A percentile compares a stretch with the other conserved stretches of the same genome.
Conservation (phyloP, 768 basidiomycete species). For the Collybia sp. region DNA sequence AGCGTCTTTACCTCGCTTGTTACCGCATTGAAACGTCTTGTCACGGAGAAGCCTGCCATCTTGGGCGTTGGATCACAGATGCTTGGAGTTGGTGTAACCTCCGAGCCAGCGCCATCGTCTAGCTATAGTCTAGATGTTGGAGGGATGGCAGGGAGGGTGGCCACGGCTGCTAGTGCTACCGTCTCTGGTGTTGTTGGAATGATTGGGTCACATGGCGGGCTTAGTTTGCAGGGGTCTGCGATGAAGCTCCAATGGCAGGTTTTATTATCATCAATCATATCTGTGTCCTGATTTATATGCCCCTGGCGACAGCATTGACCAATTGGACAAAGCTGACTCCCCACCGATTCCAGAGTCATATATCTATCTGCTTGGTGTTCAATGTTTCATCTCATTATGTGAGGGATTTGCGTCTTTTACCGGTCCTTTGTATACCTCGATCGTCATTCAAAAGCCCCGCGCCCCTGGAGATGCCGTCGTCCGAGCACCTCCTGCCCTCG, state of each 20-base stretch:
- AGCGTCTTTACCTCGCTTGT: constrained; percentile 77
- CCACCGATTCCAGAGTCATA: constrained; percentile 93
- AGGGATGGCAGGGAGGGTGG: constrained; percentile 78
- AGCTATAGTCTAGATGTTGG: constrained; percentile 59
- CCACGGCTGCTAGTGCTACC: constrained; percentile 77
- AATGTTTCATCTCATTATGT: constrained; percentile 81
- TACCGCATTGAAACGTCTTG: constrained; percentile 77
- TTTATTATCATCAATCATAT: constrained; percentile 1
- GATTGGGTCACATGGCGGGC: constrained; percentile 65
- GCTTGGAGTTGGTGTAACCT: constrained; percentile 66
- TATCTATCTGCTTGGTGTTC: constrained; percentile 86
- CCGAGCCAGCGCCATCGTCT: constrained; percentile 28
- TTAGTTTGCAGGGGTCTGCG: constrained; percentile 67
- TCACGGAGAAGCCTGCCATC: constrained; percentile 84
- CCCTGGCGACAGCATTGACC: constrained; percentile 74
- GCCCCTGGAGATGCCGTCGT: constrained; percentile 59
- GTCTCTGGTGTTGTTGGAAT: constrained; percentile 84
- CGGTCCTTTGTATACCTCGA: constrained; percentile 67
- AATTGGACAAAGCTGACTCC: constrained; percentile 95
- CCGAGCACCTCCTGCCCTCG: constrained; percentile 70
- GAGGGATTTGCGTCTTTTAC: constrained; percentile 79
- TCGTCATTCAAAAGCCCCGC: constrained; percentile 63
- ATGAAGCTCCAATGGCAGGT: constrained; percentile 92
- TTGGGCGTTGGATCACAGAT: constrained; percentile 80
- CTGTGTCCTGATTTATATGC: constrained; percentile 1